phyloP scores from a whole-genome alignment of 306 rosid species.

The Vicia sativa region DNA sequence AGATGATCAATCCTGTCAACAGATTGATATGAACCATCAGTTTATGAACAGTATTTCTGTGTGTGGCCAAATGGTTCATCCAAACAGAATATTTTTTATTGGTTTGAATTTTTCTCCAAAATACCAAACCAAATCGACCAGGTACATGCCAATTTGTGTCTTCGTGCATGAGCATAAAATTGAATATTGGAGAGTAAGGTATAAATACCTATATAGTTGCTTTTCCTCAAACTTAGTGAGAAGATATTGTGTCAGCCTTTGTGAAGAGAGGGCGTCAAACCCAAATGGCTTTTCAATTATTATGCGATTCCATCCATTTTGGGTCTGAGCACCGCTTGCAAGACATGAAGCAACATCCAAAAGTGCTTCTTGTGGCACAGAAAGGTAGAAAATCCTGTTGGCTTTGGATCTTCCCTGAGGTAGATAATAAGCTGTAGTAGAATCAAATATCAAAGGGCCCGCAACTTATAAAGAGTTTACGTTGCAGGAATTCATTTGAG shows the following conservation, averaged over 20 bases:
- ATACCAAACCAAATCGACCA: neutral
- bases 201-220: conserved; percentile 78
- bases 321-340: conserved; percentile 75
- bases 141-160: neutral
- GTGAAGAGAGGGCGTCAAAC: conserved; percentile 71
- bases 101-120: neutral
- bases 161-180: conserved; percentile 23
- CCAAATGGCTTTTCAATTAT: conserved; percentile 94
- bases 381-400: conserved; percentile 92
- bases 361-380: conserved; percentile 94
- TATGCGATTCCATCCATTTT: conserved; percentile 90
- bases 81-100: neutral
- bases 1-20: conserved; percentile 93
- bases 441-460: conserved; percentile 49
- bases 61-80: conserved; percentile 19
- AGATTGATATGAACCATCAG: conserved; percentile 37
- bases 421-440: conserved; percentile 51
- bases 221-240: conserved; percentile 81
- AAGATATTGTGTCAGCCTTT: conserved; percentile 74
- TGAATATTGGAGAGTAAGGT: conserved; percentile 18
- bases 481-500: conserved; percentile 20
- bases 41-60: conserved; percentile 12
- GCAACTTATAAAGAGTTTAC: conserved; percentile 27
- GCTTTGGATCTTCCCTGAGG: conserved; percentile 70
- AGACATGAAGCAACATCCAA: conserved; percentile 73